Evolutionary conservation across 116 monocot genomes (phyloP).

Genomic region (Thalassia testudinum): DNA sequence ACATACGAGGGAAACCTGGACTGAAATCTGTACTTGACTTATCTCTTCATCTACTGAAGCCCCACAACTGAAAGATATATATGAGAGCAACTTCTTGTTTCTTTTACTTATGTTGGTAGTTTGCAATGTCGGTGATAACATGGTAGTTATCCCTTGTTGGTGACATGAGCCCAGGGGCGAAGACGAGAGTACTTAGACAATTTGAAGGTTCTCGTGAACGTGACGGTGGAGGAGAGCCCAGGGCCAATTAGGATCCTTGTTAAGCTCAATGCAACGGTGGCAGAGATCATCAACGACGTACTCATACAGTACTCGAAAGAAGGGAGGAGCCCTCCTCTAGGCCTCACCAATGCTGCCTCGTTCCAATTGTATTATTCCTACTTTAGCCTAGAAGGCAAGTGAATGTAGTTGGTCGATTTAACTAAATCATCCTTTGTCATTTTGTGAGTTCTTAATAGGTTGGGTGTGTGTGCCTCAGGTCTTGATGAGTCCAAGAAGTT

Average conservation of each 20-base stretch:
- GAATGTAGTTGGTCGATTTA: too few species aligned
- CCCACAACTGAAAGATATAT: too few species aligned
- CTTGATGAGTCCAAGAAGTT: slow-evolving; percentile 15
- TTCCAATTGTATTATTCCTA: slow-evolving; percentile 72
- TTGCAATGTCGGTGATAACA: too few species aligned
- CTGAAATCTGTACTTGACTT: too few species aligned
- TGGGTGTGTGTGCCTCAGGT: slow-evolving; percentile 4
- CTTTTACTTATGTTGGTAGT: too few species aligned
- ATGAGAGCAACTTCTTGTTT: too few species aligned
- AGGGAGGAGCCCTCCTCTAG: slow-evolving; percentile 47
- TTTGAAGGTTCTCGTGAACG: slow-evolving; percentile 73
- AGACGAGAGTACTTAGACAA: slow-evolving; percentile 11
- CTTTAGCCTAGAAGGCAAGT: slow-evolving; percentile 41
- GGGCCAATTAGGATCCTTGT: slow-evolving; percentile 69
- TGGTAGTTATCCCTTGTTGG: too few species aligned
- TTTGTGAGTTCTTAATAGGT: too few species aligned
- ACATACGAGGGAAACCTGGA: too few species aligned
- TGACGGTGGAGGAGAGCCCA: slow-evolving; percentile 78
- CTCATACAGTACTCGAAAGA: slow-evolving; percentile 43
- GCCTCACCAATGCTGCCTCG: slow-evolving; percentile 3
- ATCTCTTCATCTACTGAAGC: too few species aligned
- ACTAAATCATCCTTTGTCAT: too few species aligned
- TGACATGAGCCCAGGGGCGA: too few species aligned
- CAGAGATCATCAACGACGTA: slow-evolving; percentile 41
- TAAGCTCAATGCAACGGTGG: slow-evolving; percentile 46